Evolutionary conservation across 352 stramenopile species (phyloP), one percentile per base, ranked within the genome.

Genomic region (Pythium dissotocum): DNA sequence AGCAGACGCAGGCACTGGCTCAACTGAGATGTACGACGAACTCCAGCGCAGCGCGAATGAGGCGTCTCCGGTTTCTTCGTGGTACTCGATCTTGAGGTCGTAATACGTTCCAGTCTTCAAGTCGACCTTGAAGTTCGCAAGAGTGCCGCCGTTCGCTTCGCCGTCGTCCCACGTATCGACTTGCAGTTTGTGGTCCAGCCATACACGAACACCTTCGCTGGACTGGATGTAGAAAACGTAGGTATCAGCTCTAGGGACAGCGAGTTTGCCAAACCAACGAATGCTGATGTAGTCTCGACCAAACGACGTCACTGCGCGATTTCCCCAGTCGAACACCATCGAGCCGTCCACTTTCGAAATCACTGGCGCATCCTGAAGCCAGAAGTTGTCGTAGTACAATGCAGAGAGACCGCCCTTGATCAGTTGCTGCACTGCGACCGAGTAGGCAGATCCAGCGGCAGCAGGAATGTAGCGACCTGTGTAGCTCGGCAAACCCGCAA

Each of bases 371-470:
- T 97, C 96, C 63, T 98, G 83, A 16, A 99, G 75, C 95, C 96
- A 99, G 70, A 94, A 97, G 67, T 99, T 99, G 65, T 99, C 96
- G 65, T 95, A 99, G 72, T 99, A 99, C 4, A 93, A 77, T 0
- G 83, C 94, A 9, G 78, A 70, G 8, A 99, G 72, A 16, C 97
- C 97, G 16, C 97, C 96, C 21, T 74, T 80, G n/a, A 89, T 61
- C 10, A 99, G 80, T 61, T 99, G 93, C 21, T 88, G 80, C 30
- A 99, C 93, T 6, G 90, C 83, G 6, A 98, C 82, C 13, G 89
- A 87, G 65, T 98, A 98, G 0, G 90, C 87, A 5, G 59, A 32
- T 48, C 85, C 83, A 8, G 71, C 66, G 21, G 71, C 63, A 16
- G 69, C 70, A 2, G 96, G 94, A 21, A 87, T 90, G 69, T 99